These are phyloP conservation scores for Boletus semigastroideus DNA, from an alignment of 1,284 basidiomycete genomes.

Conservation along the genomic window DNA sequence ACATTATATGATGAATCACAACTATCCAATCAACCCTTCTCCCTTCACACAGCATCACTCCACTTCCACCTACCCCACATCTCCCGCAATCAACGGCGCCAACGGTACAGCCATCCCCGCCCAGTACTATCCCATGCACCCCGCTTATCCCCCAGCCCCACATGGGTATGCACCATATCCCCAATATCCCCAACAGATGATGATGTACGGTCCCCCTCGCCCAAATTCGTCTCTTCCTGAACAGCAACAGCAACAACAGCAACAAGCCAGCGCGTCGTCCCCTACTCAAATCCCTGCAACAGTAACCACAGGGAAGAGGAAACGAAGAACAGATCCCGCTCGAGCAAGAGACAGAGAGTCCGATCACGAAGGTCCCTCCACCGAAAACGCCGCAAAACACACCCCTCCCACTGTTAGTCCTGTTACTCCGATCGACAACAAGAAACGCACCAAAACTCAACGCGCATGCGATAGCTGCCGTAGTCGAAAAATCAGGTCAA, in stretches of 20 bases:
- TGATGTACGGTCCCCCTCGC: conserved; percentile 59
- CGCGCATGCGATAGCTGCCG: conserved; percentile 91
- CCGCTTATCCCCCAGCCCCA: conserved; percentile 47
- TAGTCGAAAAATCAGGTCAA: conserved; percentile 85
- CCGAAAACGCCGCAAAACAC: conserved; percentile 40
- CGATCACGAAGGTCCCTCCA: conserved; percentile 60
- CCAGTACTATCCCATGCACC: conserved; percentile 61
- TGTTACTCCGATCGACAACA: conserved; percentile 49
- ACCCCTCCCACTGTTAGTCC: conserved; percentile 32
- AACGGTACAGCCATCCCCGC: conserved; percentile 44
- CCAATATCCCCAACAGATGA: conserved; percentile 61
- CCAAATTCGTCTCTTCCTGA: conserved; percentile 32
- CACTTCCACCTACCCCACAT: conserved; percentile 38
- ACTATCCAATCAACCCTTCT: conserved; percentile 55
- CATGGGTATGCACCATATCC: conserved; percentile 56
- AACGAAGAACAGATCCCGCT: conserved; percentile 53
- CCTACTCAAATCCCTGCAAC: conserved; percentile 38
- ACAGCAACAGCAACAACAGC: conserved; percentile 31
- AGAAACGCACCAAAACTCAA: conserved; percentile 89
- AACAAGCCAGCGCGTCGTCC: conserved; percentile 32
- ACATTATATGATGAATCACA: conserved; percentile 61
- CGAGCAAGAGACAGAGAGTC: conserved; percentile 48
- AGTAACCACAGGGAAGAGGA: conserved; percentile 52
- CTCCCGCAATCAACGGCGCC: conserved; percentile 44
- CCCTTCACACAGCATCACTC: conserved; percentile 52